These are phyloP conservation scores for Hypholoma sublateritium DNA, from an alignment of 768 basidiomycete genomes.

Conservation along the genomic window DNA sequence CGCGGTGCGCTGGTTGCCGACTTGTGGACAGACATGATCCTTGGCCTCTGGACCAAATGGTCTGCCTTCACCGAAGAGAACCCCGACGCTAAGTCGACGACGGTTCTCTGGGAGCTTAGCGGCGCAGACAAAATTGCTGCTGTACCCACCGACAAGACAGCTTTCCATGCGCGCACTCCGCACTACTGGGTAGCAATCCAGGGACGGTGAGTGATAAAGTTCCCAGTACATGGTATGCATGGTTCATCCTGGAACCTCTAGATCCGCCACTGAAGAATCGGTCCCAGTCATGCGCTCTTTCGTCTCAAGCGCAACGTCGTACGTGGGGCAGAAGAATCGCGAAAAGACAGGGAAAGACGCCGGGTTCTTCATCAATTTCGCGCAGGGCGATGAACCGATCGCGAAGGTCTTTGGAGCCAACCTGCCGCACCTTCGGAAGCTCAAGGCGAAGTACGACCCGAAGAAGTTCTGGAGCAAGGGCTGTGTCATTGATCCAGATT, in stretches of 20 bases:
- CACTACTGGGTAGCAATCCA: slow-evolving; percentile 15
- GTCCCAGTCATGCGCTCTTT: slow-evolving; percentile 6
- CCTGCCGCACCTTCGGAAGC: slow-evolving; percentile 7
- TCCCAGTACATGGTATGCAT: background rate
- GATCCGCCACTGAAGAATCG: slow-evolving; percentile 5
- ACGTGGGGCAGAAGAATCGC: slow-evolving; percentile 3
- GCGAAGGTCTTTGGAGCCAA: slow-evolving; percentile 8
- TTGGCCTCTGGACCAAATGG: slow-evolving; percentile 15
- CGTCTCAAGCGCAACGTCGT: background rate
- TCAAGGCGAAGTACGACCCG: slow-evolving; percentile 13
- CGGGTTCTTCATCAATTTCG: slow-evolving; percentile 11
- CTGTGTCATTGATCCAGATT: slow-evolving; percentile 6
- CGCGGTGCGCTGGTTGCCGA: slow-evolving; percentile 19
- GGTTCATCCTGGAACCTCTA: background rate
- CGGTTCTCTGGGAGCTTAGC: slow-evolving; percentile 19
- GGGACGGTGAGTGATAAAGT: slow-evolving; percentile 4
- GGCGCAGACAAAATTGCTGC: slow-evolving; percentile 14
- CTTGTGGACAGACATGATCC: slow-evolving; percentile 17
- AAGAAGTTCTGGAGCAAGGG: slow-evolving; percentile 8
- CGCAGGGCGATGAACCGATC: slow-evolving; percentile 9
- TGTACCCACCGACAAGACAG: slow-evolving; percentile 7
- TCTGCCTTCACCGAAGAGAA: slow-evolving; percentile 18
- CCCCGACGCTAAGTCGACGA: slow-evolving; percentile 6
- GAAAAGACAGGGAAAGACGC: slow-evolving; percentile 6
- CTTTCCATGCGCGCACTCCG: slow-evolving; percentile 12